Evolutionary conservation across 2,329 filamentous ascomycete genomes (phyloP), one percentile per base, ranked within the genome.

Genomic region (Hypoxylon sp.): DNA sequence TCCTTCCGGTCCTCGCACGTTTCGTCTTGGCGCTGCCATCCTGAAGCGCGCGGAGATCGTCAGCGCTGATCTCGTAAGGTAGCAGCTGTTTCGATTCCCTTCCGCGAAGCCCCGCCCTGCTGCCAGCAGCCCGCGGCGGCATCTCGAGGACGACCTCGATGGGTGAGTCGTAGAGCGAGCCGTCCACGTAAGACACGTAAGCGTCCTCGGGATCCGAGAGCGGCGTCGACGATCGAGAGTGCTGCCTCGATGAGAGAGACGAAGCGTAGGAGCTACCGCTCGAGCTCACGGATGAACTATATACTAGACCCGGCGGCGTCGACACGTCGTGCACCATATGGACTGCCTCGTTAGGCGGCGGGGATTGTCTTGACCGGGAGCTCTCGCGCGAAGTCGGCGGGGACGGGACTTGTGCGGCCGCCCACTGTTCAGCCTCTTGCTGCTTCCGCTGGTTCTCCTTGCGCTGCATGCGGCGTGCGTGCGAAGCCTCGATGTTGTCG

Each of bases 11-110:
- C 47, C 78, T 76, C 56, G 77, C 77, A 48, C 81, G 79, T 75
- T 82, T 83, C n/a, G 73, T 60, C 72, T 79, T 81, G 57, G 68
- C 69, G 41, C 73, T 71, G 35, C 73, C 76, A 45, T 82, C 78
- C 59, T 83, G 79, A 40, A 83, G 69, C 54, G 79, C 77, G 58
- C 78, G 77, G 57, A 84, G 77, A 57, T 84, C 79, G 21, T 85
- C 81, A 27, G 74, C 67, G 58, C 78, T 79, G 65, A 84, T 82
- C 73, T 85, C 83, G 71, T 84, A 85, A 4, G 83, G 81, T 3
- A 85, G 78, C 62, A 56, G 62, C 49, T 33, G 65, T 62, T 69
- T 33, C 58, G 68, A 63, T 59, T 68, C 62, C 57, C 62, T 70
- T 56, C 21, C 63, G 62, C 67, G 67, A 65, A 67, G 67, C 18